A percentile compares a stretch with the other conserved stretches of the same genome.
These are phyloP conservation scores for Coemansia sp. DNA, from an alignment of 192 early-diverging fungal species.

Conservation along the genomic window DNA sequence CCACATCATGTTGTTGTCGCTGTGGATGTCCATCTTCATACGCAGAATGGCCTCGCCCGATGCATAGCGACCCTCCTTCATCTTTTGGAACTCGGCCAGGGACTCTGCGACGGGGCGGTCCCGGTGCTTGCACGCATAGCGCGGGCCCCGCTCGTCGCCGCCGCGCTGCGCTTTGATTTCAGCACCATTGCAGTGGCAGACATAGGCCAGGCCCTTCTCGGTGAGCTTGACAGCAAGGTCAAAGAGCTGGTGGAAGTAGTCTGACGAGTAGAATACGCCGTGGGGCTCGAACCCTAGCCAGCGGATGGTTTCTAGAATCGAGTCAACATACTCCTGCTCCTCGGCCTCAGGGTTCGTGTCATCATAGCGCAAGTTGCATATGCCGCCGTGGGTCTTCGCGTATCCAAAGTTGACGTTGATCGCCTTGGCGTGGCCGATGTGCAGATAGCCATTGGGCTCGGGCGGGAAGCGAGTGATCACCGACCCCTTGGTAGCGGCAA, in stretches of 20 bases:
- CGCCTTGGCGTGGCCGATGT: constrained; percentile 99
- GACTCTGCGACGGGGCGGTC: constrained; percentile 91
- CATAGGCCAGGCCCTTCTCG: constrained; percentile 85
- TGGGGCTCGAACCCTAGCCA: constrained; percentile 97
- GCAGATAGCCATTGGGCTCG: constrained; percentile 98
- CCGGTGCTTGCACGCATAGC: constrained; percentile 87
- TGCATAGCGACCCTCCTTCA: constrained; percentile 96
- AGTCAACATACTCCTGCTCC: constrained; percentile 91
- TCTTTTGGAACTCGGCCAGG: constrained; percentile 89
- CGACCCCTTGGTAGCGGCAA: constrained; percentile 83
- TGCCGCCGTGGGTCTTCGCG: constrained; percentile 83
- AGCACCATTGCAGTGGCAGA: constrained; percentile 94
- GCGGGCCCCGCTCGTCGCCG: constrained; percentile 81
- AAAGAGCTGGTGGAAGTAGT: constrained; percentile 95
- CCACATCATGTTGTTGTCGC: constrained; percentile 99
- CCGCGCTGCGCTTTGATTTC: constrained; percentile 91
- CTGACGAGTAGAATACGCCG: constrained; percentile 93
- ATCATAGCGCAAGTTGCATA: constrained; percentile 89
- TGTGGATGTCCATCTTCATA: constrained; percentile 99
- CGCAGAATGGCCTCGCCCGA: constrained; percentile 89
- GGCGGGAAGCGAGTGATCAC: constrained; percentile 99
- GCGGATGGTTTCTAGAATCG: constrained; percentile 88
- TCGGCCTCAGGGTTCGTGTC: constrained; percentile 92
- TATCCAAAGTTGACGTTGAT: constrained; percentile 99
- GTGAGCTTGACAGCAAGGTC: constrained; percentile 93